Base-by-base conservation (phyloP, 768 basidiomycete genomes). In the Termitomyces sp. region DNA sequence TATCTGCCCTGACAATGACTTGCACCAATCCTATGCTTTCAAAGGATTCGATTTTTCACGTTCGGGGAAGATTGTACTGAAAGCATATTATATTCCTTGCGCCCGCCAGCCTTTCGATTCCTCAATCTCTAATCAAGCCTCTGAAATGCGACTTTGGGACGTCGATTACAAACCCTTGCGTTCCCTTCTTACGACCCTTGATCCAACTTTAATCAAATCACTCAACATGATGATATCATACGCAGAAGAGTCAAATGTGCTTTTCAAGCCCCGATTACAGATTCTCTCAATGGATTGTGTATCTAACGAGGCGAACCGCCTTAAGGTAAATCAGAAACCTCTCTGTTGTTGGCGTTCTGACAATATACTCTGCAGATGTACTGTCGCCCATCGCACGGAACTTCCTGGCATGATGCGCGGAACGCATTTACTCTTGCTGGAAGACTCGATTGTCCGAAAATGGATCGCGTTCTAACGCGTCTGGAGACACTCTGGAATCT, bases 261-360 rank as follows among this genome's bases (percentile, higher is more conserved):
- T 40, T 9, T 56, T 50, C 21, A 64, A 63, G 51, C 69, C 69
- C n/a, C 55, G 64, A 17, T 55, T 69, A 1, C 58, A 68, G 47
- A 67, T 70, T 21, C 55, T 69, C 14, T 63, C 69, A 5, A 60
- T 67, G 56, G 69, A 70, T 51, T 69, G 68, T 42, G 65, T 68
- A 2, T 47, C 54, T 4, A 63, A 62, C 28, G 61, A 63, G 12
- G 52, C 51, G 12, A 70, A 70, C 45, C 62, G 69, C 15, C 58
- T 70, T 14, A 70, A 70, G 57, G 69, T 68, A 41, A 34, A 56
- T 49, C 1, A 34, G 5, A 24, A 6, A 15, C 7, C 5, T 12
- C 35, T n/a, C 26, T 32, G 46, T 12, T n/a, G 15, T 14, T 22
- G 38, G 38, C 28, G 24, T 51, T 42, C 40, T 49, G 34, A 45